Base-by-base conservation (phyloP, 805 yeast species). In the Saccharomycopsis oosterbeekiorum region DNA sequence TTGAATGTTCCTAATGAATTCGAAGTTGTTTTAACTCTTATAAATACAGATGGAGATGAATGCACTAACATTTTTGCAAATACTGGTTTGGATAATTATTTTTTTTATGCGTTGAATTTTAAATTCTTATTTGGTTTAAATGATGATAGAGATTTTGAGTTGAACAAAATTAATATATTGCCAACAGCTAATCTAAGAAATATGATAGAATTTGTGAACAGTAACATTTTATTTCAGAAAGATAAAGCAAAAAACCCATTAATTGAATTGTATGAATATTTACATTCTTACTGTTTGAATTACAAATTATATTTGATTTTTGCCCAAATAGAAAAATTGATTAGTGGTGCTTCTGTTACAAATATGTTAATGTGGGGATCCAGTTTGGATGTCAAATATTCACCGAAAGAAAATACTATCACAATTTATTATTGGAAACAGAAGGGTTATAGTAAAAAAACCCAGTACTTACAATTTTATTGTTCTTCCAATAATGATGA, bases 351-450 rank as follows among this genome's bases (percentile, higher is more conserved):
- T 17, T 53, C 57, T 14, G 65, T 63, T 29, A 47, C 62, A 15
- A 62, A 59, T 43, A 59, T 56, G 40, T 42, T 62, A n/a, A 64
- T 60, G 15, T 64, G 66, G 66, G 66, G 66, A 29, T 41, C 63
- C 3, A 62, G 60, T 53, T 40, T 64, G 14, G 55, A 50, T 24
- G 57, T 24, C 40, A 21, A 53, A 6, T 58, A 62, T 36, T 26
- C 24, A 24, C 57, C 62, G 8, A 63, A 64, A 50, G 56, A 43
- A 43, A 60, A 59, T 21, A 34, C 24, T 6, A 55, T 64, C n/a
- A 50, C 57, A 3, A 53, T 64, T 8, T 58, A 34, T 37, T 64
- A 64, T 50, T 64, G 66, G 66, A 60, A 47, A 21, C 63, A 60
- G 21, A 64, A 64, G 36, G 56, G 50, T 6, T 34, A 29, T 55